Base-by-base conservation (phyloP, 2,329 filamentous ascomycete genomes). In the Coleophoma cylindrospora region DNA sequence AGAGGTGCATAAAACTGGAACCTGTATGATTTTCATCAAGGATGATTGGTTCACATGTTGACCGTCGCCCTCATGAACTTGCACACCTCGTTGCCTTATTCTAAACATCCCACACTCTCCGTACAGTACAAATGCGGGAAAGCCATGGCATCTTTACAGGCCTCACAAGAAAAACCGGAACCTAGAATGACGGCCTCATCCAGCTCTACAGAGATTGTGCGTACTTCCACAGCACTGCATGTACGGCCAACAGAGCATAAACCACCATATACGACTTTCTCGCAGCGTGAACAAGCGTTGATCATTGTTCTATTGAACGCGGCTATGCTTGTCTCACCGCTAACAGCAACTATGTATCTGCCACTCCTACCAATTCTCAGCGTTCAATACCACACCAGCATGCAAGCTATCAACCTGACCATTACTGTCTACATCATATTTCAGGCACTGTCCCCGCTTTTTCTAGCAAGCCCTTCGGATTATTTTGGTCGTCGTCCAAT, bases 401-500 rank as follows among this genome's bases (percentile, higher is more conserved):
- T 58, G 5, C 60, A 63, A 8, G 43, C 64, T 10, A 54, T 61
- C 17, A 59, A 61, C 43, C 45, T 61, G 5, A 55, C 53, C 21
- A 38, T 59, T 14, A 60, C 58, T 5, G 40, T 50, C 3, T 60
- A 59, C 37, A 38, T 54, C 12, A 32, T 50, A 14, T 72, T 83
- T 21, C 80, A 83, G 64, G 80, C 74, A 10, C 64, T 84, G n/a
- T 71, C 74, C 1, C 80, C 80, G 19, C 74, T 74, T 56, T 72
- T 83, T 48, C 66, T 80, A 41, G 79, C 77, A 1, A 72, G 72
- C 1, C 64, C 81, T 32, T 74, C 79, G 0, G 81, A 84, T 57
- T 70, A 62, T 1, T 66, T 68, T 3, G 79, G 80, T 1, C 70
- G 79, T 15, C 68, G 79, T 2, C 77, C 77, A 0, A 74, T 76